phyloP scores from a whole-genome alignment of 768 basidiomycete genomes.

The Lentinula guzmanii region DNA sequence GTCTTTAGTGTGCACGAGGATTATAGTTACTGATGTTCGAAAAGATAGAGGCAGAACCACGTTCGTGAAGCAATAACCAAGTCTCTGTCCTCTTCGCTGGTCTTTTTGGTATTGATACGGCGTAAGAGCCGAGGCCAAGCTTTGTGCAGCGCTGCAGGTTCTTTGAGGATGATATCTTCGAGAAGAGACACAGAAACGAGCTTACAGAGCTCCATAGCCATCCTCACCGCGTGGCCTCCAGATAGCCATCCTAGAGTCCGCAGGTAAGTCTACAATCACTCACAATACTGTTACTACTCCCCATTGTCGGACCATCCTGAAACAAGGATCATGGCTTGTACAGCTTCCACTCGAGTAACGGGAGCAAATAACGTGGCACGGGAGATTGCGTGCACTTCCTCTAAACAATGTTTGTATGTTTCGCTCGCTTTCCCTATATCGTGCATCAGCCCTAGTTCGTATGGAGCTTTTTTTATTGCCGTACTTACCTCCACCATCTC shows the following conservation, averaged over 20 bases:
- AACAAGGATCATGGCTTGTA: slow-evolving; percentile 72
- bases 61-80: slow-evolving; percentile 79
- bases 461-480: background rate
- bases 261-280: background rate
- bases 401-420: slow-evolving; percentile 61
- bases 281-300: background rate
- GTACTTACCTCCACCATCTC: slow-evolving; percentile 78
- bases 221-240: slow-evolving; percentile 92
- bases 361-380: slow-evolving; percentile 84
- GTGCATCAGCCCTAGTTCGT: slow-evolving; percentile 6
- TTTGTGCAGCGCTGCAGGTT: slow-evolving; percentile 69
- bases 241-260: slow-evolving; percentile 71
- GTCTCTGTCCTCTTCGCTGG: slow-evolving; percentile 62
- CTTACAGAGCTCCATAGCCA: slow-evolving; percentile 92
- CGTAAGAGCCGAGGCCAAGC: slow-evolving; percentile 81
- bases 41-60: slow-evolving; percentile 92
- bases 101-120: slow-evolving; percentile 69
- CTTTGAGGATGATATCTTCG: background rate
- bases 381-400: slow-evolving; percentile 83
- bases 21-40: slow-evolving; percentile 82
- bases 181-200: slow-evolving; percentile 8
- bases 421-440: slow-evolving; percentile 66
- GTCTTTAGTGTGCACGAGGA: background rate
- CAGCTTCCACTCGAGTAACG: slow-evolving; percentile 77
- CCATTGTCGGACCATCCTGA: background rate